Evolutionary conservation across 192 early-diverging fungal genomes (phyloP), one percentile per base, ranked within the genome.

Genomic region (Podila minutissima): DNA sequence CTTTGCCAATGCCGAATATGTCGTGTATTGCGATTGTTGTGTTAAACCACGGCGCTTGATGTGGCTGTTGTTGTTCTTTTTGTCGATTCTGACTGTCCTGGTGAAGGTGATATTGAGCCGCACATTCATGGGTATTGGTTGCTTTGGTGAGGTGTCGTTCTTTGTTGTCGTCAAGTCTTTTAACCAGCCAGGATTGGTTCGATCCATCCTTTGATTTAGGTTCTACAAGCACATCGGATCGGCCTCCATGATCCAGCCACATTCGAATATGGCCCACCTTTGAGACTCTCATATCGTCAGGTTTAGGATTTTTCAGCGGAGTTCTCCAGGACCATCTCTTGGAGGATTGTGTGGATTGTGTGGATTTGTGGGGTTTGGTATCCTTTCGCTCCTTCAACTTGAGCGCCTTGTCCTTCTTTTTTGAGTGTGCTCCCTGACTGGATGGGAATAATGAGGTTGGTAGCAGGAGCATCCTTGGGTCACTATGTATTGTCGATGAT

Each of bases 1-100:
- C 64, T 22, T 66, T 77, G 15, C 75, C 75, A 17, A 77, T 26
- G 24, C 75, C 75, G 65, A 77, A 67, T 22, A 77, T 19, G 48
- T 77, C 75, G 28, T 77, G 75, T 24, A 77, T 59, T 26, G 69
- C 68, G 22, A 77, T 59, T 12, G 63, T 71, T 24, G 53, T 55
- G 50, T 22, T 53, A 22, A 55, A 55, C 53, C 53, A 53, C 8
- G 50, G 53, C 24, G 53, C 20, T 55, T 55, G 20, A 55, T 55
- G 12, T 22, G 53, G n/a, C 17, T 9, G 53, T 2, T 37, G 35
- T 11, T 55, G 17, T 55, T 26, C 24, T 17, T 17, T 55, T 55
- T 9, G 8, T 37, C 2, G 8, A 55, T 8, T 55, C 0, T 17
- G n/a, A 12, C 50, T 53, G n/a, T 24, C n/a, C 17, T 55, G 53